phyloP scores from a whole-genome alignment of 169 alveolate genomes.

The Plasmodium vivax region DNA sequence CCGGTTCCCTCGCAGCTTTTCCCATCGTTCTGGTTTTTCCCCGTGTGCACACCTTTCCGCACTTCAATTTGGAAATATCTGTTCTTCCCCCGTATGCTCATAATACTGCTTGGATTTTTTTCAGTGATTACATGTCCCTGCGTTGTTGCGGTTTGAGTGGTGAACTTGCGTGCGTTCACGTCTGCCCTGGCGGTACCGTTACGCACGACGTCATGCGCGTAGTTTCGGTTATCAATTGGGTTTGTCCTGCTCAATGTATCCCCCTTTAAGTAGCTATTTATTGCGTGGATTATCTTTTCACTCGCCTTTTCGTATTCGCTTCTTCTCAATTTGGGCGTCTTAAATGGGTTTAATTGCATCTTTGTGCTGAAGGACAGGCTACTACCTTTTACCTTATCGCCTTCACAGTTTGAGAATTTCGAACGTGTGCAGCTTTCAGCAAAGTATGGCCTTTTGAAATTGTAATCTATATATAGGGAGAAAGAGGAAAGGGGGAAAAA shows the following conservation, averaged over 20 bases:
- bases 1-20: not conserved
- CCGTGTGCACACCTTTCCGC: constrained; percentile 1
- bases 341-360: constrained; percentile 10
- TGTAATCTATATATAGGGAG: constrained; percentile 3
- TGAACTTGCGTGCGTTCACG: not conserved
- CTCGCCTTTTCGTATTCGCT: not conserved
- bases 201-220: not conserved
- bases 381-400: constrained; percentile 14
- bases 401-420: not conserved
- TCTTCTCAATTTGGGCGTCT: not conserved
- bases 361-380: not conserved
- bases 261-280: constrained; percentile 10
- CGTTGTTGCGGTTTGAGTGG: not conserved
- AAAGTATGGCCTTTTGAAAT: constrained; percentile 29
- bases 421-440: constrained; percentile 3
- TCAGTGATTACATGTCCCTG: not conserved
- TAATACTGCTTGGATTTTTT: not conserved
- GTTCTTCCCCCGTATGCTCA: constrained; percentile 1
- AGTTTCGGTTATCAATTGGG: not conserved
- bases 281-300: not conserved
- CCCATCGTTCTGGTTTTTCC: not conserved
- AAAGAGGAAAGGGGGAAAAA: not conserved
- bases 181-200: not conserved
- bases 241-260: not conserved
- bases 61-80: constrained; percentile 6